phyloP scores from a whole-genome alignment of 2,329 filamentous ascomycete species.

The Neospermospora avenae region DNA sequence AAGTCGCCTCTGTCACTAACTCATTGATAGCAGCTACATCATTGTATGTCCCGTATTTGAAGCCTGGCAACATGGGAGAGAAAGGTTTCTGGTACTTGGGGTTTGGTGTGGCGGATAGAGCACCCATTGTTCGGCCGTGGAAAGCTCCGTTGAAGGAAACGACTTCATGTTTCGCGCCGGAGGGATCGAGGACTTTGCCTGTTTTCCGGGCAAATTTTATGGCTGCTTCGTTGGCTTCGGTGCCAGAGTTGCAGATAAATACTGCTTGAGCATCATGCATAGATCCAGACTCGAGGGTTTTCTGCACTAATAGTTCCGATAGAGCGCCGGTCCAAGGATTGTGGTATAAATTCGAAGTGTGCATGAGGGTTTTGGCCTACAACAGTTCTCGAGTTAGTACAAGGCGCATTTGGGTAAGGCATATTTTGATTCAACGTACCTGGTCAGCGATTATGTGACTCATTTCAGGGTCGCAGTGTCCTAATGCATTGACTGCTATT shows the following conservation, averaged over 20 bases:
- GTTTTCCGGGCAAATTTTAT: slow-evolving; percentile 96
- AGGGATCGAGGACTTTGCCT: slow-evolving; percentile 70
- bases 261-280: slow-evolving; percentile 79
- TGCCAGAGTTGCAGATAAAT: slow-evolving; percentile 95
- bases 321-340: slow-evolving; percentile 93
- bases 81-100: slow-evolving; percentile 97
- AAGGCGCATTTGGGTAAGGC: background rate
- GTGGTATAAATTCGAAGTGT: slow-evolving; percentile 95
- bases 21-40: slow-evolving; percentile 68
- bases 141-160: slow-evolving; percentile 92
- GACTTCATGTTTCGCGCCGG: slow-evolving; percentile 73
- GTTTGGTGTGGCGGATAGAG: slow-evolving; percentile 92
- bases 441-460: slow-evolving; percentile 73
- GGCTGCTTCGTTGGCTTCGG: slow-evolving; percentile 95
- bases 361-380: slow-evolving; percentile 71
- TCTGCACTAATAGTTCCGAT: slow-evolving; percentile 78
- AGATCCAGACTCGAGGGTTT: slow-evolving; percentile 72
- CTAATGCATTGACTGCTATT: slow-evolving; percentile 91
- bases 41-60: slow-evolving; percentile 83
- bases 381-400: background rate
- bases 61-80: slow-evolving; percentile 91
- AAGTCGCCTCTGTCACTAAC: slow-evolving; percentile 80
- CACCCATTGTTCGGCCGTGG: slow-evolving; percentile 95
- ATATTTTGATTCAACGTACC: slow-evolving; percentile 42
- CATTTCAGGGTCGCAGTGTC: slow-evolving; percentile 83